Base-by-base conservation (phyloP, 202 grass and related monocot species). In the Hordeum pubiflorum region DNA sequence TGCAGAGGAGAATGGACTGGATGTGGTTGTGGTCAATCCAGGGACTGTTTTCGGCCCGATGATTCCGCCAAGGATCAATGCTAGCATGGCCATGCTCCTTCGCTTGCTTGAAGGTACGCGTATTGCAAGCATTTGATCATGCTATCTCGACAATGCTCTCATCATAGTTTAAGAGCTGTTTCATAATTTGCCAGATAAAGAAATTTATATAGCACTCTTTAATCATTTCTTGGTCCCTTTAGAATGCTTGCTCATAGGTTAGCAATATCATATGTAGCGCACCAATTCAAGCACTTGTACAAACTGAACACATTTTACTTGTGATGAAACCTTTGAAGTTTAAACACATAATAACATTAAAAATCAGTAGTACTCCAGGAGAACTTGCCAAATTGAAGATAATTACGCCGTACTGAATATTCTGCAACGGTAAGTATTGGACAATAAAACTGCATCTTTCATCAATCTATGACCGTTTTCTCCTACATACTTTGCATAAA, bases 21-120 rank as follows among this genome's bases (percentile, higher is more conserved):
- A 96, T 75, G 83, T 96, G 33, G 92, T 90, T 11, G 88, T 79
- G 32, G 31, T 96, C 44, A 99, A 96, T 65, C 92, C 96, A 6
- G 90, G 92, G 7, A 79, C 92, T 1, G 96, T 95, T 6, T 9
- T 91, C 78, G 96, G 96, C 18, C 87, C 58, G 10, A 83, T 99
- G 24, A 99, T 95, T 69, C 92, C 84, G 10, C 89, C 92, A 9
- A 55, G 31, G 12, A 27, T 95, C 83, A 93, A 91, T 75, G 85
- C 90, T 38, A 99, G 92, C 76, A 96, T 96, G 92, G 14, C 74
- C 78, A 79, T 99, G 26, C 60, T 99, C 39, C 17, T 89, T 52
- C 83, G 75, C 37, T 87, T 93, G 41, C 89, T 93, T 7, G 60
- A 96, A 93, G 89, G 96, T 91, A 61, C 26, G 6, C 10, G 10